phyloP scores from a whole-genome alignment of 257 asterid species.

The Nicotiana benthamiana region DNA sequence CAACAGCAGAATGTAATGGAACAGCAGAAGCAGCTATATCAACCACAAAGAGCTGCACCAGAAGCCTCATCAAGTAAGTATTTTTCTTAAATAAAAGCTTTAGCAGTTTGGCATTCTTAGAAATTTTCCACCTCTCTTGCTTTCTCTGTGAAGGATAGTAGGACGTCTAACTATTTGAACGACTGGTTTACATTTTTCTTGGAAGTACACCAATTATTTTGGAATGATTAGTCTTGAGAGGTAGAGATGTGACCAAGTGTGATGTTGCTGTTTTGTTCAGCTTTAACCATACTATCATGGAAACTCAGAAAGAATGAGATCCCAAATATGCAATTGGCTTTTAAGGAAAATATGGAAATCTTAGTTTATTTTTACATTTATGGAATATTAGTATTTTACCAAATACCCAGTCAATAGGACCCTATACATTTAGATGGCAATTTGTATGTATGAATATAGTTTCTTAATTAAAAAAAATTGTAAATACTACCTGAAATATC shows the following conservation, averaged over 20 bases:
- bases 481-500: not conserved
- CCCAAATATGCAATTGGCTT: not conserved
- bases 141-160: not conserved
- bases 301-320: not conserved
- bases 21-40: conserved; percentile 75
- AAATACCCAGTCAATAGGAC: not conserved
- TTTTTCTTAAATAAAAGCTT: conserved; percentile 10
- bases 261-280: not conserved
- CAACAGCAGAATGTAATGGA: conserved; percentile 67
- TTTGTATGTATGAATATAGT: not conserved
- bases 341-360: not conserved
- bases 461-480: not conserved
- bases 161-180: not conserved
- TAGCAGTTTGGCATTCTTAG: not conserved
- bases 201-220: not conserved
- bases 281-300: not conserved
- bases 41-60: conserved; percentile 58
- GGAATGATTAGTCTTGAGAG: not conserved
- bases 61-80: conserved; percentile 75
- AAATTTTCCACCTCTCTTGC: not conserved
- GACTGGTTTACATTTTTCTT: not conserved
- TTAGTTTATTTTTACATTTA: not conserved
- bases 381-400: not conserved
- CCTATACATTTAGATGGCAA: not conserved
- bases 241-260: not conserved